These are phyloP conservation scores for Zygosaccharomyces sapae DNA, from an alignment of 1,139 yeast species.

Conservation along the genomic window DNA sequence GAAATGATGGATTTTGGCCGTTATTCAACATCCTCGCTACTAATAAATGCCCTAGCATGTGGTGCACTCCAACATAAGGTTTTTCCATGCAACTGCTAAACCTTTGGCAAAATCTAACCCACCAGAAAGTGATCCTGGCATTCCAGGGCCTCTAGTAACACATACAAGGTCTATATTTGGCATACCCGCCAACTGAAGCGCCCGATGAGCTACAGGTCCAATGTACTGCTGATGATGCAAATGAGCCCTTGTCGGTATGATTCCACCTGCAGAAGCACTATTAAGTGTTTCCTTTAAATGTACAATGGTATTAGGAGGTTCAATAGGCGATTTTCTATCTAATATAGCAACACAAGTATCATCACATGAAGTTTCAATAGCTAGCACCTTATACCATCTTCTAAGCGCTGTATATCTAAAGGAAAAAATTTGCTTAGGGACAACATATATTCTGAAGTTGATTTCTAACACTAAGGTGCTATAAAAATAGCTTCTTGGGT, in stretches of 20 bases:
- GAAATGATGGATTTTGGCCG: conserved; percentile 47
- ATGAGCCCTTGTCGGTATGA: conserved; percentile 82
- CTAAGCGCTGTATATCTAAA: background rate
- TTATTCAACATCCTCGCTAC: conserved; percentile 54
- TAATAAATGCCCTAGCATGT: conserved; percentile 89
- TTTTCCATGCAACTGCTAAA: conserved; percentile 66
- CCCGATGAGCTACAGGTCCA: conserved; percentile 43
- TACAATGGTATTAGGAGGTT: conserved; percentile 51
- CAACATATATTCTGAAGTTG: background rate
- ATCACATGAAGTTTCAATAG: conserved; percentile 92
- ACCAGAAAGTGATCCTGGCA: conserved; percentile 82
- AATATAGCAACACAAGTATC: conserved; percentile 86
- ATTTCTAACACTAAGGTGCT: background rate
- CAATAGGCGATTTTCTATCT: conserved; percentile 41
- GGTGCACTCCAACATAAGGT: conserved; percentile 89
- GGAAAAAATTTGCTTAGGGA: background rate
- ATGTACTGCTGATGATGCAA: conserved; percentile 65
- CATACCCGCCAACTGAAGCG: conserved; percentile 36
- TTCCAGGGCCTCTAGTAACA: conserved; percentile 96
- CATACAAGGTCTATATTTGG: conserved; percentile 70
- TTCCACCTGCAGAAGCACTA: conserved; percentile 71
- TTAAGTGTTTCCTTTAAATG: conserved; percentile 65
- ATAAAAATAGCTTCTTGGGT: background rate
- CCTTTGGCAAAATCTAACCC: conserved; percentile 88
- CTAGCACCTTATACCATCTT: conserved; percentile 58